Evolutionary conservation across 805 yeast species (phyloP).

Genomic region (Candida maris): DNA sequence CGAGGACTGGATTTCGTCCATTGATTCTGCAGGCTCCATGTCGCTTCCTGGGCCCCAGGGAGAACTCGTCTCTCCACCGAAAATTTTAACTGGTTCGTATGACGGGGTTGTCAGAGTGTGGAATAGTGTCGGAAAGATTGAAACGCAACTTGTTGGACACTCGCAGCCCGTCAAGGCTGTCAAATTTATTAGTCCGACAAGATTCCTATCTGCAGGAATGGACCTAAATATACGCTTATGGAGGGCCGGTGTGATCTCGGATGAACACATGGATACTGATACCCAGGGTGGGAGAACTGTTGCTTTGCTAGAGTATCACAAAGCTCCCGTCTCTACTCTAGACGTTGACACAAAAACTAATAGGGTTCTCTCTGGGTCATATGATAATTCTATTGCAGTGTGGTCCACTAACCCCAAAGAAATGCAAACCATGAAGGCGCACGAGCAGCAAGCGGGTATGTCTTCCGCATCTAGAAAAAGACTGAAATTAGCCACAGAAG

Average conservation of each 20-base stretch:
- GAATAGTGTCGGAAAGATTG: conserved; percentile 75
- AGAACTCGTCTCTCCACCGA: conserved; percentile 38
- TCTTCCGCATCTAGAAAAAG: conserved; percentile 87
- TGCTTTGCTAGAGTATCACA: conserved; percentile 88
- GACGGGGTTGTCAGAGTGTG: conserved; percentile 93
- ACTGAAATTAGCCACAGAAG: conserved; percentile 74
- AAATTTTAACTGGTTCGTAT: conserved; percentile 83
- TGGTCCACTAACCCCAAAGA: conserved; percentile 90
- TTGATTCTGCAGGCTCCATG: conserved; percentile 44
- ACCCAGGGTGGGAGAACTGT: conserved; percentile 60
- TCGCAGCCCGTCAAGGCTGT: conserved; percentile 82
- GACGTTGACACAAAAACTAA: conserved; percentile 53
- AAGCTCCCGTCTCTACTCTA: conserved; percentile 76
- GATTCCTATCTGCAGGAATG: conserved; percentile 81
- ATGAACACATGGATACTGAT: conserved; percentile 44
- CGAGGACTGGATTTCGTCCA: conserved; percentile 93
- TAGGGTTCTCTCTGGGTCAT: conserved; percentile 78
- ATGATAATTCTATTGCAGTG: conserved; percentile 73
- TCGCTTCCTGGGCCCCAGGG: conserved; percentile 25
- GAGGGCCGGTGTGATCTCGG: conserved; percentile 54
- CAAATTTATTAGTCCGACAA: conserved; percentile 69
- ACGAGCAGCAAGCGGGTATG: conserved; percentile 37
- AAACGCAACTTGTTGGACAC: conserved; percentile 82
- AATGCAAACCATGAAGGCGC: conserved; percentile 57
- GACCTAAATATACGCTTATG: conserved; percentile 88